Evolutionary conservation across 1,139 yeast species (phyloP), one percentile per base, ranked within the genome.

Genomic region (Dujonia santamariae): DNA sequence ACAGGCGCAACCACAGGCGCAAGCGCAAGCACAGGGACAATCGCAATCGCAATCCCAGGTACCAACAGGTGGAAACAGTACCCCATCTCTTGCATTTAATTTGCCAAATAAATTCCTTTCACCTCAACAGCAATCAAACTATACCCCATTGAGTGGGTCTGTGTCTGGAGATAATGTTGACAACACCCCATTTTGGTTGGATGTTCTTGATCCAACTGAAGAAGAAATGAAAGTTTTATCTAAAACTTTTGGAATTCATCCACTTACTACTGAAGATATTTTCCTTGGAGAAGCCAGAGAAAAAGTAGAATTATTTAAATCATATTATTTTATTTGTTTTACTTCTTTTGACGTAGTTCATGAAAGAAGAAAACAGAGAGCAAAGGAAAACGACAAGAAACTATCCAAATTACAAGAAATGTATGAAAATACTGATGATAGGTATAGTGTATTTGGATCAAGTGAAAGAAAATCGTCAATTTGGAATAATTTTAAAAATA

Each of bases 211-310:
- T 50, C 98, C 98, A 3, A 85, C 96, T 0, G 98, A 90, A 50
- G 96, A 86, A 44, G 98, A 92, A 57, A 90, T 92, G 96, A 88
- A 88, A 54, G 94, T 85, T 1, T 53, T 92, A 12, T 80, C 95
- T 19, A 88, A 88, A 49, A 80, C 97, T 0, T 92, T 92, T 60
- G 95, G 95, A 1, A 86, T 90, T 40, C 98, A 90, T 57, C 97
- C 97, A 0, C 72, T 90, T 49, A 92, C 98, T 0, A 85, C 97
- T 0, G 98, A 92, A 55, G 98, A 92, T 63, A 92, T 92, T 37
- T 86, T 86, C 45, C 66, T 90, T 23, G 96, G 96, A 3, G 98
- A 92, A 51, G 82, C 96, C 1, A 76, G 98, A 40, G 98, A 92
- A 59, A 92, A 92, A 53, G 97, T 92, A 16, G 98, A 92, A 57